phyloP scores from a whole-genome alignment of 805 yeast species.

The Cyberlindnera saturnus region DNA sequence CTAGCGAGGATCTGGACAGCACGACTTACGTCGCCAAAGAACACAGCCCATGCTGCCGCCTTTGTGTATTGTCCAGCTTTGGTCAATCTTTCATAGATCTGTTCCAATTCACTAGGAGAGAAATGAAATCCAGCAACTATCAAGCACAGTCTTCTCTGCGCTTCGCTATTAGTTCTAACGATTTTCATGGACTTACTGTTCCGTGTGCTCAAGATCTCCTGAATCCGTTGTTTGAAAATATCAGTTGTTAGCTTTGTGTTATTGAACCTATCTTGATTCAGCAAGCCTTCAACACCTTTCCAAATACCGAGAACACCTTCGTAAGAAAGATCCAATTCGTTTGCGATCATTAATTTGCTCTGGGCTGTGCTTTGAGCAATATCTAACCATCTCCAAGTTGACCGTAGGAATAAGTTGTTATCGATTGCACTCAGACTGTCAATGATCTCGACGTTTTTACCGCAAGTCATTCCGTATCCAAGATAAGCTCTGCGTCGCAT shows the following conservation, averaged over 20 bases:
- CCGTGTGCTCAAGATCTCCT: slow-evolving; percentile 30
- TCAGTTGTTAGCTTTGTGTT: slow-evolving; percentile 24
- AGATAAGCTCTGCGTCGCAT: slow-evolving; percentile 65
- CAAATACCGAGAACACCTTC: slow-evolving; percentile 89
- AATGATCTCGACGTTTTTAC: slow-evolving; percentile 52
- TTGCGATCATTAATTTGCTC: slow-evolving; percentile 61
- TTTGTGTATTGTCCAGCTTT: slow-evolving; percentile 61
- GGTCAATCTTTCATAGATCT: slow-evolving; percentile 52
- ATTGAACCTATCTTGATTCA: slow-evolving; percentile 39
- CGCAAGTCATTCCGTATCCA: slow-evolving; percentile 70
- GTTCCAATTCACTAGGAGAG: slow-evolving; percentile 68
- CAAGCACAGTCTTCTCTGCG: slow-evolving; percentile 73
- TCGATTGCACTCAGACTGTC: slow-evolving; percentile 49
- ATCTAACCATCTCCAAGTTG: slow-evolving; percentile 90
- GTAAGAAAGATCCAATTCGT: slow-evolving; percentile 73
- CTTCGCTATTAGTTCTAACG: slow-evolving; percentile 44
- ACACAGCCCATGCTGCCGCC: slow-evolving; percentile 98
- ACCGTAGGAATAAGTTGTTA: slow-evolving; percentile 49
- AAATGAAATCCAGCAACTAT: slow-evolving; percentile 90
- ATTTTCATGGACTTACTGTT: slow-evolving; percentile 17
- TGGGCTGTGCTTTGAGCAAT: slow-evolving; percentile 61
- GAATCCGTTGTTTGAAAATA: slow-evolving; percentile 17
- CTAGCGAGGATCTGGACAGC: slow-evolving; percentile 76
- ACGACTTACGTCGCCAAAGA: slow-evolving; percentile 78
- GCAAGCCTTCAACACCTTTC: slow-evolving; percentile 59